Percentiles rank a stretch among this genome's conserved stretches.
Evolutionary conservation across 352 stramenopile genomes (phyloP).

Genomic region (Phytophthora lateralis): DNA sequence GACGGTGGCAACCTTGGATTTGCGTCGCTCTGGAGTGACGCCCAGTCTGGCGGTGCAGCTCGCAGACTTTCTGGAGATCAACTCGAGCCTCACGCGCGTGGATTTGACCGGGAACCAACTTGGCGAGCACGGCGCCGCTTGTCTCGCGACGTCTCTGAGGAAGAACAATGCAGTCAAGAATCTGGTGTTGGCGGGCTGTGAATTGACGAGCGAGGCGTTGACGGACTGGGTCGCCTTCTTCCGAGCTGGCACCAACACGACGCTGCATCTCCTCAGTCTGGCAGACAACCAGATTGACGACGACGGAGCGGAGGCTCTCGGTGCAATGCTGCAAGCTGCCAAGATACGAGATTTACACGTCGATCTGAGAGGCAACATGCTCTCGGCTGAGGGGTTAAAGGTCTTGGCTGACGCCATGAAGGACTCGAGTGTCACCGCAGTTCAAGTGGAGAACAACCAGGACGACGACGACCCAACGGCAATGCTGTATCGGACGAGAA

Average conservation of each 20-base stretch:
- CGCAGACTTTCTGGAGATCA: slow-evolving; percentile 54
- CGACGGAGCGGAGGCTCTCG: slow-evolving; percentile 29
- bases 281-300: slow-evolving; percentile 51
- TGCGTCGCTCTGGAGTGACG: slow-evolving; percentile 38
- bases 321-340: slow-evolving; percentile 27
- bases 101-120: slow-evolving; percentile 47
- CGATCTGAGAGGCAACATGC: slow-evolving; percentile 42
- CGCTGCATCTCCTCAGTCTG: slow-evolving; percentile 41
- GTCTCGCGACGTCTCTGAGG: slow-evolving; percentile 40
- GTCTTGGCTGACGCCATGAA: slow-evolving; percentile 36
- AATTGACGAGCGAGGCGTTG: slow-evolving; percentile 37
- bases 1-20: slow-evolving; percentile 20
- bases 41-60: slow-evolving; percentile 49
- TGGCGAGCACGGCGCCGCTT: slow-evolving; percentile 41
- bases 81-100: slow-evolving; percentile 41
- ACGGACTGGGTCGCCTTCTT: slow-evolving; percentile 38
- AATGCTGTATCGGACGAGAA: slow-evolving; percentile 26
- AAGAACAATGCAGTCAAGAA: slow-evolving; percentile 36
- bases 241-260: slow-evolving; percentile 21
- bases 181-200: slow-evolving; percentile 39
- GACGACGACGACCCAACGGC: slow-evolving; percentile 34
- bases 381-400: slow-evolving; percentile 28
- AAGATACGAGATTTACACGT: slow-evolving; percentile 26
- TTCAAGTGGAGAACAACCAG: slow-evolving; percentile 44
- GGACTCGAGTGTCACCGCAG: slow-evolving; percentile 19